phyloP scores from a whole-genome alignment of 208 protist genomes.

The Crithidia fasciculata region DNA sequence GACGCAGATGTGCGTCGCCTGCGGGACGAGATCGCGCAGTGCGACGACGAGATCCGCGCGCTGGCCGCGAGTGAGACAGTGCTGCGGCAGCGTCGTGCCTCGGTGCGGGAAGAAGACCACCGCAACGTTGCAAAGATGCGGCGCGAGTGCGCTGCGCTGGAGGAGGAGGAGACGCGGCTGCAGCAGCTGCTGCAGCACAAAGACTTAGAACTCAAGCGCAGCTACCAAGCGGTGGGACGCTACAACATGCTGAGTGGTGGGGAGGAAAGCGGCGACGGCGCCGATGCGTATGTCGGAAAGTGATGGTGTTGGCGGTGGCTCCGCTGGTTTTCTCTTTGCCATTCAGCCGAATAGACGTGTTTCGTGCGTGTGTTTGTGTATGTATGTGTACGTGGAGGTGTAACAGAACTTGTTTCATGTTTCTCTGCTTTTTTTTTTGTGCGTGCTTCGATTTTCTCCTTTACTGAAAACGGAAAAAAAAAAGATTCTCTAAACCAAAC shows the following conservation, averaged over 20 bases:
- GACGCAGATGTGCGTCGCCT: conserved; percentile 56
- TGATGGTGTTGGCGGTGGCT: not conserved
- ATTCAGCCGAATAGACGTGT: too few species aligned
- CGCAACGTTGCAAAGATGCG: conserved; percentile 37
- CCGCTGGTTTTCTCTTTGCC: not conserved
- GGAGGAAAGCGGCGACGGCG: not conserved
- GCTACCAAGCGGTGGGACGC: conserved; percentile 34
- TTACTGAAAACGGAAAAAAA: not conserved
- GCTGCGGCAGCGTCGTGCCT: conserved; percentile 41
- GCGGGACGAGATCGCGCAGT: conserved; percentile 30
- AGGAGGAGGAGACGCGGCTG: conserved; percentile 55
- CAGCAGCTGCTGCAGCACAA: conserved; percentile 47
- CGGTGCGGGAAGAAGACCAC: conserved; percentile 45
- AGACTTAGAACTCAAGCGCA: conserved; percentile 60
- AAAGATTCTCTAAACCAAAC: not conserved
- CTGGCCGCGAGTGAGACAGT: conserved; percentile 26
- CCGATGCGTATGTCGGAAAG: not conserved
- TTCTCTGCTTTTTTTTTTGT: not conserved
- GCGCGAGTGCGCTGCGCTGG: conserved; percentile 49
- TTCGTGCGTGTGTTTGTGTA: too few species aligned
- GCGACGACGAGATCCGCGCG: conserved; percentile 30
- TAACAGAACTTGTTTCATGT: not conserved
- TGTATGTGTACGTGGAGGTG: too few species aligned
- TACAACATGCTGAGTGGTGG: not conserved
- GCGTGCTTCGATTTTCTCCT: not conserved